Evolutionary conservation across 768 basidiomycete genomes (phyloP), one percentile per base, ranked within the genome.

Genomic region (Hypholoma fasciculare): DNA sequence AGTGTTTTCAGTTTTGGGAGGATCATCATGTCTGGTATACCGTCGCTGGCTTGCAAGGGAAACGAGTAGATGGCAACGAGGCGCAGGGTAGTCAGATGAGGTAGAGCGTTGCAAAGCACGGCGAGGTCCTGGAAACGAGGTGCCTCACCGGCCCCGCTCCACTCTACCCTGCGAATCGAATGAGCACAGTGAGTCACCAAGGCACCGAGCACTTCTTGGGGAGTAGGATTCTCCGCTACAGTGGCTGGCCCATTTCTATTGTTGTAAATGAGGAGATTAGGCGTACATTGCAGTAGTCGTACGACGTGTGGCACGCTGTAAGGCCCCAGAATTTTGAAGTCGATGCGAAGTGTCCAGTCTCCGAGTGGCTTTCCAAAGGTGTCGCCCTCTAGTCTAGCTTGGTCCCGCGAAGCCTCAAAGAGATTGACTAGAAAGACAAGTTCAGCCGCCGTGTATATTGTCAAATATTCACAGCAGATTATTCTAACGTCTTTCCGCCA

Each of bases 141-240:
- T 34, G 74, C 67, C 60, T 82, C 80, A 8, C 76, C 76, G 0
- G 69, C 65, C 19, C 75, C 72, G 7, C 69, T 74, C 78, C 80
- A 82, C 59, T 81, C 80, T 1, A 80, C 50, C 26, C 80, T 72
- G 44, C 71, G 72, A 12, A 82, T 68, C n/a, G 74, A 72, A 27
- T 62, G 59, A 2, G 70, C 64, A 27, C 73, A 75, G 9, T 72
- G 65, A 1, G 54, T 49, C 9, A 73, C 62, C 20, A 81, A 63
- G 0, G 72, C 71, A 37, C 66, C 63, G 14, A 78, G 64, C 19
- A 80, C 69, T 23, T 73, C 68, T 1, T 62, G 52, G 8, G 73
- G 71, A 0, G 73, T 74, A 46, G 67, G 64, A 17, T 49, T 61
- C 48, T 61, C 65, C 49, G 54, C 67, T 44, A 36, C 17, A 49